phyloP scores from a whole-genome alignment of 345 rosid species.

The Lumnitzera littorea region DNA sequence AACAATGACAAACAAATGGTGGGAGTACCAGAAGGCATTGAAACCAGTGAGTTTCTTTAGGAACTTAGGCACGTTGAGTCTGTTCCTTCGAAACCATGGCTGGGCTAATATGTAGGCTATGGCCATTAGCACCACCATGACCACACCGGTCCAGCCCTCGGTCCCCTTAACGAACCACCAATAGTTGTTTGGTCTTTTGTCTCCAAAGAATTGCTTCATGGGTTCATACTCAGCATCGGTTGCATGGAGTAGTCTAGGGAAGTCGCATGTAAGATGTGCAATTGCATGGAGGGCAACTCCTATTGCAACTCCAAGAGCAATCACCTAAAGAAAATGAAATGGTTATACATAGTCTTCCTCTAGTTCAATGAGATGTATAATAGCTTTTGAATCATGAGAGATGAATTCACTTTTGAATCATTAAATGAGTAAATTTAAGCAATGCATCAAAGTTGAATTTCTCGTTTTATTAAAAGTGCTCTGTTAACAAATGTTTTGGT shows the following conservation, averaged over 20 bases:
- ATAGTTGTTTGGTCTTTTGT: slow-evolving; percentile 48
- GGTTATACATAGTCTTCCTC: too few relatives aligned
- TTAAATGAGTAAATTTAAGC: too few relatives aligned
- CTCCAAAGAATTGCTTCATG: slow-evolving; percentile 51
- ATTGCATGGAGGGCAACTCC: slow-evolving; percentile 59
- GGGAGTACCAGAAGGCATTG: slow-evolving; percentile 88
- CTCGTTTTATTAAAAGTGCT: too few relatives aligned
- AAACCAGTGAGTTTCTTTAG: slow-evolving; percentile 63
- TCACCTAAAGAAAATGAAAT: slow-evolving; percentile 22
- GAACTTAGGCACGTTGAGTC: slow-evolving; percentile 46
- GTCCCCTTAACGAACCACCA: slow-evolving; percentile 76
- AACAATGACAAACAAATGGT: slow-evolving; percentile 67
- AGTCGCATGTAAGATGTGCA: slow-evolving; percentile 67
- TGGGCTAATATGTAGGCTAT: slow-evolving; percentile 56
- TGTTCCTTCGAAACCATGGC: slow-evolving; percentile 70
- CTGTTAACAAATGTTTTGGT: too few relatives aligned
- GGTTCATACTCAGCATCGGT: slow-evolving; percentile 50
- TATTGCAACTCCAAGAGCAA: slow-evolving; percentile 56
- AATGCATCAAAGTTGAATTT: too few relatives aligned
- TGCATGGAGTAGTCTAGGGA: slow-evolving; percentile 69
- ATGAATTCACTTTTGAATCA: too few relatives aligned
- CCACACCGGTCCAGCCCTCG: slow-evolving; percentile 66
- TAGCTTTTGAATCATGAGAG: too few relatives aligned
- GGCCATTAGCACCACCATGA: slow-evolving; percentile 67
- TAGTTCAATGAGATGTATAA: too few relatives aligned